These are phyloP conservation scores for Chrysosporium queenslandicum DNA, from an alignment of 2,329 filamentous ascomycete species.

Conservation along the genomic window DNA sequence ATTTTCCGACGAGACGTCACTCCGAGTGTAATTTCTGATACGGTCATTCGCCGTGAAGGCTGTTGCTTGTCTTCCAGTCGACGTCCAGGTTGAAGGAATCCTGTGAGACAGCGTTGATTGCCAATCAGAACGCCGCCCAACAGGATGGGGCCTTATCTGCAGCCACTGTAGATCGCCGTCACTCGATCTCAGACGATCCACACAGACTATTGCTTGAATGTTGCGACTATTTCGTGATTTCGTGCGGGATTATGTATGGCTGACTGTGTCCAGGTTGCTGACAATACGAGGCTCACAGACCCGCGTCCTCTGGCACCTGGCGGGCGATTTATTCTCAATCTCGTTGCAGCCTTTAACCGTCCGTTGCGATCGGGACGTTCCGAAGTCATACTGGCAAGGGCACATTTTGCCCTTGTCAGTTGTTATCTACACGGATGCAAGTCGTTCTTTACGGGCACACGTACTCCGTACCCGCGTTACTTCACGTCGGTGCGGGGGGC, in stretches of 20 bases:
- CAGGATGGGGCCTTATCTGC: conserved; percentile 8
- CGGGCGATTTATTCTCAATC: not conserved
- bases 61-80: not conserved
- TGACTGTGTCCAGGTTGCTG: not conserved
- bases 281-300: conserved; percentile 7
- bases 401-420: not conserved
- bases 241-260: not conserved
- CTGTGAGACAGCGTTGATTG: not conserved
- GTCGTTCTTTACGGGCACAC: not conserved
- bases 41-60: not conserved
- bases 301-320: not conserved
- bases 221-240: conserved; percentile 7
- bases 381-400: not conserved
- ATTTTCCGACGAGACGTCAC: conserved; percentile 2
- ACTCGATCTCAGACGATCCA: conserved; percentile 9
- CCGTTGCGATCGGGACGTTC: not conserved
- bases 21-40: not conserved
- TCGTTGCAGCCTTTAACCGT: not conserved
- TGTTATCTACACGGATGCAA: not conserved
- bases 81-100: not conserved
- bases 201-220: conserved; percentile 10
- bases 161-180: conserved; percentile 11
- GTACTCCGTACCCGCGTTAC: not conserved
- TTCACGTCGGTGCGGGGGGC: not conserved
- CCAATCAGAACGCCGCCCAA: conserved; percentile 3